These are phyloP conservation scores for Apophysomyces trapeziformis DNA, from an alignment of 371 early-diverging fungal genomes.

Conservation along the genomic window DNA sequence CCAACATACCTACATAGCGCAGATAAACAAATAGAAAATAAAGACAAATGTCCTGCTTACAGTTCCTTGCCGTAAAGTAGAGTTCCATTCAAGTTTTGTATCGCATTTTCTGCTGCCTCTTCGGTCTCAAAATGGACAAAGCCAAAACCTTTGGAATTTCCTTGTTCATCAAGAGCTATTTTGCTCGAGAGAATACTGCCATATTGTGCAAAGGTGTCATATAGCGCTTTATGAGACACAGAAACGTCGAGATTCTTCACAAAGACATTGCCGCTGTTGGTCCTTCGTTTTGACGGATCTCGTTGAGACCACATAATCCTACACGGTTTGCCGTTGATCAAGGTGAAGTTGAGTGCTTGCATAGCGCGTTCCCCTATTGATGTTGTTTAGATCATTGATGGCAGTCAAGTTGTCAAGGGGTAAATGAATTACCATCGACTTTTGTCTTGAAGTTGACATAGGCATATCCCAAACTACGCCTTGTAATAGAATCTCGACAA, in stretches of 20 bases:
- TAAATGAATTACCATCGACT: constrained; percentile 58
- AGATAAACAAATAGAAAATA: neutral
- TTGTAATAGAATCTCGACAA: constrained; percentile 95
- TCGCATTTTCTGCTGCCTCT: constrained; percentile 95
- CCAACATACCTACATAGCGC: constrained; percentile 64
- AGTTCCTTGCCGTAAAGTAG: constrained; percentile 94
- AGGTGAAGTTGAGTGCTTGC: constrained; percentile 89
- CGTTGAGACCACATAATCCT: constrained; percentile 99
- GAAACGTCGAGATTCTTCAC: constrained; percentile 98
- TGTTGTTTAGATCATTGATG: neutral
- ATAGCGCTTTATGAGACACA: constrained; percentile 94
- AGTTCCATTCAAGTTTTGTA: constrained; percentile 96
- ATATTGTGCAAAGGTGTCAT: constrained; percentile 99
- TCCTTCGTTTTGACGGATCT: constrained; percentile 87
- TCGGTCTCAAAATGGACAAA: constrained; percentile 98
- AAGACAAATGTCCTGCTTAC: constrained; percentile 26
- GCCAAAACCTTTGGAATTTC: constrained; percentile 92
- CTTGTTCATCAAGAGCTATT: constrained; percentile 85
- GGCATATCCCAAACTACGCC: constrained; percentile 95
- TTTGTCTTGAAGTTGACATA: constrained; percentile 91
- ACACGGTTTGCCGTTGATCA: constrained; percentile 90
- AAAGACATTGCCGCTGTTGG: constrained; percentile 96
- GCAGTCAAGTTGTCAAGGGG: constrained; percentile 17
- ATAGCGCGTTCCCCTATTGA: constrained; percentile 81
- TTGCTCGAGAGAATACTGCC: constrained; percentile 99